These are phyloP conservation scores for Thraustochytrium sp. DNA, from an alignment of 352 stramenopile genomes.

Conservation along the genomic window DNA sequence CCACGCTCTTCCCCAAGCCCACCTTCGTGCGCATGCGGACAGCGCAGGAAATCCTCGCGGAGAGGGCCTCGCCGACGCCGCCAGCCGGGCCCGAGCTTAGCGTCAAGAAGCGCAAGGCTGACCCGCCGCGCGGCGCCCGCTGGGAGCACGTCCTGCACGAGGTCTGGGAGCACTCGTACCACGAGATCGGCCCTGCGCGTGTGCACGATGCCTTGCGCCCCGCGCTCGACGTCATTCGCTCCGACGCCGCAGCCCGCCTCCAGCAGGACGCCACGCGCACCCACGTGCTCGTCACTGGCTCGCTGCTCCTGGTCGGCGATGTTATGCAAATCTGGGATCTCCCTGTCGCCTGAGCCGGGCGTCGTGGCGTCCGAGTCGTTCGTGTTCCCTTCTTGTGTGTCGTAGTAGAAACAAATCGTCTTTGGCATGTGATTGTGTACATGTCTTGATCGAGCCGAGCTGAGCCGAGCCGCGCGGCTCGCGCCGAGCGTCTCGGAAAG, in stretches of 20 bases:
- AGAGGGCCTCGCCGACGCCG: background rate
- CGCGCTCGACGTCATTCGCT: background rate
- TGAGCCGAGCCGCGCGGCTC: no score
- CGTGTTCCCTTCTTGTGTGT: no score
- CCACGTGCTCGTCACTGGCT: conserved; percentile 20
- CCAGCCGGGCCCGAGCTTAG: no score
- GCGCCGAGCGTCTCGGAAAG: no score
- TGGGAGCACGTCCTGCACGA: background rate
- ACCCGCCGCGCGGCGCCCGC: background rate
- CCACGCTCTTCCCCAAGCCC: conserved; percentile 1
- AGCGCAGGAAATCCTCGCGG: background rate
- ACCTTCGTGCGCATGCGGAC: background rate
- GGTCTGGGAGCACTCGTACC: background rate
- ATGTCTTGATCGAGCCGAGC: no score
- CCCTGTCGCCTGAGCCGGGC: conserved; percentile 20
- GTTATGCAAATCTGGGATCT: conserved; percentile 23
- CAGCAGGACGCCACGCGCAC: background rate
- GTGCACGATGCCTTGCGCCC: background rate
- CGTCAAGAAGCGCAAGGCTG: background rate
- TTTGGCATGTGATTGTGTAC: no score
- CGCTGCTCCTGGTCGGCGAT: conserved; percentile 34
- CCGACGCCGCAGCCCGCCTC: background rate
- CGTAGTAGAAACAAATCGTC: no score
- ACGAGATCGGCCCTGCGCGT: background rate
- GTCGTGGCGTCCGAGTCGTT: no score